Evolutionary conservation across 2,329 filamentous ascomycete species (phyloP).

Genomic region (Atkinsonella hypoxylon): DNA sequence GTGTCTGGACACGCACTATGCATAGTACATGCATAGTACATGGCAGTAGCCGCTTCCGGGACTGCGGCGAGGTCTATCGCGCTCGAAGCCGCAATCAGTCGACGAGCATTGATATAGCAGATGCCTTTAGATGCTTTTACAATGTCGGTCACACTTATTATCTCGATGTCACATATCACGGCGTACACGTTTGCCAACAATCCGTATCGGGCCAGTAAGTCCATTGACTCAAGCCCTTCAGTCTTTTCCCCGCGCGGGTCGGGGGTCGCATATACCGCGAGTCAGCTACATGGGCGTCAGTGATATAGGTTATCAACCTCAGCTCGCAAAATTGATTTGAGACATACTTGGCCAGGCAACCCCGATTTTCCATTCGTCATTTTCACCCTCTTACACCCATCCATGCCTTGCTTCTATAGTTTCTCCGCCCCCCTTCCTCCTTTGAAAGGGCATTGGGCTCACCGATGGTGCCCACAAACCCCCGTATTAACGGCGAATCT

Average conservation of each 20-base stretch:
- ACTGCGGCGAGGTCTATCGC: neutral
- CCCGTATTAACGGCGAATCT: neutral
- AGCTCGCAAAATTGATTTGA: neutral
- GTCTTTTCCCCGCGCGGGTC: neutral
- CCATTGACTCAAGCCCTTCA: neutral
- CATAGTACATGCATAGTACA: neutral
- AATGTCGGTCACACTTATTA: neutral
- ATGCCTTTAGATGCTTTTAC: neutral
- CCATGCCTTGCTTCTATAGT: neutral
- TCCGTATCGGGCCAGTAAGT: neutral
- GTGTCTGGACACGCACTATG: neutral
- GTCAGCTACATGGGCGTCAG: neutral
- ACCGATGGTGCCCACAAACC: neutral
- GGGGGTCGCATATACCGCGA: neutral
- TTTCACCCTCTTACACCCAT: too few species aligned
- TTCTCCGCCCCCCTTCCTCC: neutral
- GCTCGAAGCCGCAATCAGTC: neutral
- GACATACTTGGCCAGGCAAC: neutral
- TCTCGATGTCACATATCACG: neutral
- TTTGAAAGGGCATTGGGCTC: neutral
- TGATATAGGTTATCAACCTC: neutral
- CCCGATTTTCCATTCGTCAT: neutral
- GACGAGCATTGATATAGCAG: too few species aligned
- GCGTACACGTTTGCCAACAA: neutral
- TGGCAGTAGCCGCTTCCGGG: neutral